A percentile compares a stretch with the other conserved stretches of the same genome.
phyloP scores from a whole-genome alignment of 371 early-diverging fungal genomes.

The Massospora cicadina region DNA sequence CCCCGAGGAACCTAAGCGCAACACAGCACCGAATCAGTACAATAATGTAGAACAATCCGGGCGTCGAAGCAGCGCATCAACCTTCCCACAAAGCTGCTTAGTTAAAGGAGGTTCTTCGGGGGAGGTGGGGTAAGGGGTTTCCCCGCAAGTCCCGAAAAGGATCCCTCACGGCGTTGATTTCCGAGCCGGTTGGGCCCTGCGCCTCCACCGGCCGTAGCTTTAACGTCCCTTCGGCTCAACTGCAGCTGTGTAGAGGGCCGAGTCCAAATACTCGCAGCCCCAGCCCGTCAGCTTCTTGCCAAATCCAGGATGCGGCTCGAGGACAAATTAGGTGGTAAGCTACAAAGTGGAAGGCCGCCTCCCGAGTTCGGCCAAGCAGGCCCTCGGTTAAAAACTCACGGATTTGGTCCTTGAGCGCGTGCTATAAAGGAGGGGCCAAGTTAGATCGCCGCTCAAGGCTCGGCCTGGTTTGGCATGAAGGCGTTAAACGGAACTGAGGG shows the following conservation, averaged over 20 bases:
- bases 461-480: no score
- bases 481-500: no score
- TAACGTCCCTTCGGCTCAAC: neutral
- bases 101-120: neutral
- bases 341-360: neutral
- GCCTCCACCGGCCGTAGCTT: neutral
- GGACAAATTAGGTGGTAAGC: neutral
- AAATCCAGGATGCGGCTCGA: neutral
- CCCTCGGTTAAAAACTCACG: neutral
- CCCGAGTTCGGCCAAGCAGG: neutral
- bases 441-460: no score
- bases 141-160: neutral
- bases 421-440: neutral
- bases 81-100: neutral
- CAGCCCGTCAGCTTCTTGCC: neutral
- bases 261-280: neutral
- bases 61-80: neutral
- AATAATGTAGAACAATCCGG: constrained; percentile 4
- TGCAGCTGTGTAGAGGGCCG: neutral
- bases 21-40: neutral
- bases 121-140: neutral
- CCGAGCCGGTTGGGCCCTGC: neutral
- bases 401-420: neutral
- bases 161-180: neutral
- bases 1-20: neutral